A percentile compares a stretch with the other conserved stretches of the same genome.
phyloP scores from a whole-genome alignment of 345 rosid genomes.

The Psidium friedrichsthalianum region DNA sequence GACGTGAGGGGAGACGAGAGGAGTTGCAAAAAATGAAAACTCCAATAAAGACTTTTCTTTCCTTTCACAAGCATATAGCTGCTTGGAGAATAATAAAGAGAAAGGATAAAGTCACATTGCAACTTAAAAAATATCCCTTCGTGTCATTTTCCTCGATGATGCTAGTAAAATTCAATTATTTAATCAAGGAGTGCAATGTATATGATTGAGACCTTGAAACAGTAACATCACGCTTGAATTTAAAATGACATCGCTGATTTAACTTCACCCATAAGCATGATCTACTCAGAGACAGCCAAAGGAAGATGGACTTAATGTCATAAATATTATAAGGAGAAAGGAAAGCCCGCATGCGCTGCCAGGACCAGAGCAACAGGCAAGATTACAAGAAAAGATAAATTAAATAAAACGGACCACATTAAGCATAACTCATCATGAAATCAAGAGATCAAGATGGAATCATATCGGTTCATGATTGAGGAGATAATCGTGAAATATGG shows the following conservation, averaged over 20 bases:
- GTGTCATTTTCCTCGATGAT: not conserved
- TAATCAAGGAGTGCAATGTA: not conserved
- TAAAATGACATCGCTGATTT: not conserved
- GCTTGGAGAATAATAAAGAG: not conserved
- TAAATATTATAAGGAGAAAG: not conserved
- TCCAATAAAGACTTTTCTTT: not conserved
- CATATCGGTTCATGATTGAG: not conserved
- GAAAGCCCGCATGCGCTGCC: not conserved
- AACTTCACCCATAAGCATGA: not conserved
- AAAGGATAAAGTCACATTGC: not conserved
- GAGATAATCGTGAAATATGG: not conserved
- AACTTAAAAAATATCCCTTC: not conserved
- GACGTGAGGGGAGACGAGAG: not conserved
- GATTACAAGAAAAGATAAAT: not conserved
- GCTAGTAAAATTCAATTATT: not conserved
- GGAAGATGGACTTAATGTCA: not conserved
- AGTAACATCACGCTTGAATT: not conserved
- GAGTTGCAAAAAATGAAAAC: not conserved
- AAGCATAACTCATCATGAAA: not conserved
- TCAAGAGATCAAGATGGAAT: not conserved
- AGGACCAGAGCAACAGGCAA: not conserved
- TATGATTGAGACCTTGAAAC: not conserved
- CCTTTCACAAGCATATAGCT: not conserved
- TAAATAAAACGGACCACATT: not conserved
- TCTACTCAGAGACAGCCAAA: not conserved